Percentiles rank a stretch among this genome's conserved stretches.
Evolutionary conservation across 2,329 filamentous ascomycete genomes (phyloP).

Genomic region (Aureobasidium musti): DNA sequence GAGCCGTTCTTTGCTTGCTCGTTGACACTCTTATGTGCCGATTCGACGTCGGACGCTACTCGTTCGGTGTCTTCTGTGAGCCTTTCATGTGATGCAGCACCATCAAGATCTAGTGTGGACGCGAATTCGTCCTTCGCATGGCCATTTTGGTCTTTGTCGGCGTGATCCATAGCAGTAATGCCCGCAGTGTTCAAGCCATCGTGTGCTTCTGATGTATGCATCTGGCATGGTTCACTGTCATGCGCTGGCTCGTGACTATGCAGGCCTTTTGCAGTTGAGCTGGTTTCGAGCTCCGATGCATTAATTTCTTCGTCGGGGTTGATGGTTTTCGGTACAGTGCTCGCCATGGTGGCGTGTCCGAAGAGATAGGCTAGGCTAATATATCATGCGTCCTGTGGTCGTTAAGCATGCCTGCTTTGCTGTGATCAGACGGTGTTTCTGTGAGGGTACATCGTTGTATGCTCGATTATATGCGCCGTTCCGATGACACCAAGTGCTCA

Average conservation of each 20-base stretch:
- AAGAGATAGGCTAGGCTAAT: background rate
- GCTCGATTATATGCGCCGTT: background rate
- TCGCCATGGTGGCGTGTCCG: constrained; percentile 5
- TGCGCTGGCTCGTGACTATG: constrained; percentile 12
- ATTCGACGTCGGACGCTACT: constrained; percentile 1
- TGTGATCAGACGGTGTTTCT: background rate
- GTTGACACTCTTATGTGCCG: constrained; percentile 7
- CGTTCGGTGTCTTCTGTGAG: background rate
- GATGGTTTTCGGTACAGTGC: background rate
- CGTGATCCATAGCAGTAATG: constrained; percentile 4
- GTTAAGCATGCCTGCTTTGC: constrained; percentile 2
- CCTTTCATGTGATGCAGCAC: background rate
- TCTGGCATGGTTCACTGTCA: constrained; percentile 14
- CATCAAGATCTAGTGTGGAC: background rate
- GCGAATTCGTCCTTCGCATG: background rate
- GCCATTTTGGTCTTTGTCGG: background rate
- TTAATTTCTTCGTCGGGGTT: background rate
- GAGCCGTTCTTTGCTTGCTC: background rate
- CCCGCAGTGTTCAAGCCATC: background rate
- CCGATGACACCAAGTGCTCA: background rate
- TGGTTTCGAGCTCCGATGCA: background rate
- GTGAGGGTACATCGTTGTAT: background rate
- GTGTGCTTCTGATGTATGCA: background rate
- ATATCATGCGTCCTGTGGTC: background rate
- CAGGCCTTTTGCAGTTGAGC: background rate